Evolutionary conservation across 306 rosid genomes (phyloP).

Genomic region (Lupinus albus): DNA sequence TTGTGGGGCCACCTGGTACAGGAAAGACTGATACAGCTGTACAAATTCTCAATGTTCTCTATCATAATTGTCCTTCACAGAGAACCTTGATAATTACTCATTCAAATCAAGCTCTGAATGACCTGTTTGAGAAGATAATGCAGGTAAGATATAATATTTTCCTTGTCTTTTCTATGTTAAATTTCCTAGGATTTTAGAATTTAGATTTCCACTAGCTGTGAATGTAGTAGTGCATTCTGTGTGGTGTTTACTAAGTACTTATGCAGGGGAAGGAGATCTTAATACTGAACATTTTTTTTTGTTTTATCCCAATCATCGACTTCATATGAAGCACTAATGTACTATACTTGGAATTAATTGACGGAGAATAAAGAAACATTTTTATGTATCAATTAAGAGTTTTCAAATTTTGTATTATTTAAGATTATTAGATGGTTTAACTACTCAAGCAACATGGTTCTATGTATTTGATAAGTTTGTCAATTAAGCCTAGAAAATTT

Average conservation of each 20-base stretch:
- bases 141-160: slow-evolving; percentile 48
- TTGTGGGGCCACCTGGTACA: slow-evolving; percentile 99
- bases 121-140: slow-evolving; percentile 97
- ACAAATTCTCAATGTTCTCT: slow-evolving; percentile 91
- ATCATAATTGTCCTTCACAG: slow-evolving; percentile 96
- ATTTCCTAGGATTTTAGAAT: neutral
- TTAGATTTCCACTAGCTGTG: neutral
- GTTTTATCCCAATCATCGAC: neutral
- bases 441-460: neutral
- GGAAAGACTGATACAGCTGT: slow-evolving; percentile 99
- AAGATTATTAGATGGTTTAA: slow-evolving; percentile 5
- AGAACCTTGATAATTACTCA: slow-evolving; percentile 95
- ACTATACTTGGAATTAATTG: neutral
- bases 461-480: too few relatives aligned
- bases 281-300: neutral
- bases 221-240: slow-evolving; percentile 8
- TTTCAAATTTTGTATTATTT: neutral
- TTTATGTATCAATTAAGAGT: neutral
- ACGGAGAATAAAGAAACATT: neutral
- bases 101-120: slow-evolving; percentile 97
- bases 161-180: neutral
- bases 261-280: neutral
- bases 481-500: neutral
- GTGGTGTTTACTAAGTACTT: slow-evolving; percentile 22
- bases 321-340: neutral